Base-by-base conservation (phyloP, 495 filamentous ascomycete genomes). In the Penicillium macrosclerotiorum region DNA sequence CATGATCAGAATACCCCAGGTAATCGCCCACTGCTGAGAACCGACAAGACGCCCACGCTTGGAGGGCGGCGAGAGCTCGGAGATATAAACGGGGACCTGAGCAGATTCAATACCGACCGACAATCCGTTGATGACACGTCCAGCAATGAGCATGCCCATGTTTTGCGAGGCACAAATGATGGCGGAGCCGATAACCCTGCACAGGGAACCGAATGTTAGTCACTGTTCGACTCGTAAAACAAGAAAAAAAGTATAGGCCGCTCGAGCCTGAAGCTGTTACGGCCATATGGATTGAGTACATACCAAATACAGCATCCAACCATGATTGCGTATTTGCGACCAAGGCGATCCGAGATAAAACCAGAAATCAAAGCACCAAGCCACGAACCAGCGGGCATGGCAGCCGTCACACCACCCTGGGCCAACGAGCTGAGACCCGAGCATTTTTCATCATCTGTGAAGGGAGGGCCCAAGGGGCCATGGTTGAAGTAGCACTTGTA, bases 1-100 rank as follows among this genome's bases (percentile, higher is more conserved):
- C 86, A 91, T 90, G 62, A 90, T 89, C 35, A 90, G 46, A 45
- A 90, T 90, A 59, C 88, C 88, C 84, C 84, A 88, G 39, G 84
- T 89, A 49, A 91, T 89, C 34, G 86, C 81, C 85, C 86, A 88
- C 67, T 89, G 86, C 50, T 90, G 83, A 45, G 80, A 74, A 30
- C 85, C 83, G 26, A 89, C 81, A 18, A 93, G 73, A 25, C 86
- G 78, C 27, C 88, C 88, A 54, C 88, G 81, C 65, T 81, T 83
- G 16, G 76, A 75, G 3, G 86, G 86, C 7, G 81, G 84, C 0
- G 88, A 73, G 39, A 90, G 60, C 59, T 92, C 88, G 24, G 84
- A 81, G 49, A 90, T 83, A 59, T 90, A 91, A 42, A 90, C 85
- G 2, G 88, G 88, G 14, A 90, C 85, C 57, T 89, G 84, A 13